Base-by-base conservation (phyloP, 176 grass and related monocot species). In the Triticum dicoccoides region DNA sequence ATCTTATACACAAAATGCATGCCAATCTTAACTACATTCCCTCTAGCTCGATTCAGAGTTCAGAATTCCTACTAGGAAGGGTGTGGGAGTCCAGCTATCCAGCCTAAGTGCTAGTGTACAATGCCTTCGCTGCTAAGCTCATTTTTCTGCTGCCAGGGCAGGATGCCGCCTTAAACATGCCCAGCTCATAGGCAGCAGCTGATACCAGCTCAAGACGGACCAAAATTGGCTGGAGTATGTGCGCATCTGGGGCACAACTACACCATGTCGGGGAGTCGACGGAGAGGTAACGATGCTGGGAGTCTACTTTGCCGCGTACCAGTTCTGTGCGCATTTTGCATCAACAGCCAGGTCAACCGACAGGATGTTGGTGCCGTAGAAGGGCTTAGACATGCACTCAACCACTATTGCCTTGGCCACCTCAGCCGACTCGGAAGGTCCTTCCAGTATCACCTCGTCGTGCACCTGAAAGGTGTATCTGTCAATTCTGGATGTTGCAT, bases 361-460 rank as follows among this genome's bases (percentile, higher is more conserved):
- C 84, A 99, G 88, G 79, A 92, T 84, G 67, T 99, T 99, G 8
- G 78, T 80, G 74, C 97, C 94, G 0, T 88, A 80, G 76, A 99
- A 99, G 61, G 97, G 97, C 76, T 94, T 99, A 8, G 92, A 93
- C 97, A 99, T 99, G 87, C 97, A 96, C 45, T 96, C 94, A 5
- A 96, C 90, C 39, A 99, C 90, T 77, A 94, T 96, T 25, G 97
- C 71, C 87, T 92, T 96, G 21, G 97, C 94, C 25, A 96, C 79
- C n/a, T 93, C 97, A 30, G 97, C 97, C 41, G 97, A 99, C 56
- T 96, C 94, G 6, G 79, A 80, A 25, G 94, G 97, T 42, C 97
- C 97, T 99, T 99, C 97, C 70, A 96, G 83, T 94, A 99, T 94
- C 44, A 99, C 92, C 88, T 99, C 97, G 91, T 99, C 97, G 58